These are phyloP conservation scores for Tetragonia tetragonoides DNA, from an alignment of 148 eudicot species.

Conservation along the genomic window DNA sequence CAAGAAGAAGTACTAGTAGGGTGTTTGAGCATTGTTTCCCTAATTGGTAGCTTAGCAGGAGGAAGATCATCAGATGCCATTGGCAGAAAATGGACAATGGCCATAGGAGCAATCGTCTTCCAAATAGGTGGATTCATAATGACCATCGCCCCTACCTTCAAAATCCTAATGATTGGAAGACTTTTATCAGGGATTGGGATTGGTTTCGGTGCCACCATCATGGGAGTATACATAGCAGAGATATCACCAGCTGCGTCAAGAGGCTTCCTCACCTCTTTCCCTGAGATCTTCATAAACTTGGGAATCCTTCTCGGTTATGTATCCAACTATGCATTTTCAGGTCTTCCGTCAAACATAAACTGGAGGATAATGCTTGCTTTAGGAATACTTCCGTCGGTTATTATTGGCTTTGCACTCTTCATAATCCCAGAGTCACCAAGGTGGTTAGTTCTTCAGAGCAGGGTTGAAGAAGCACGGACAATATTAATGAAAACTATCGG, in stretches of 20 bases:
- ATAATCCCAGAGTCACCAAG: constrained; percentile 87
- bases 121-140: constrained; percentile 38
- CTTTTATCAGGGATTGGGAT: constrained; percentile 43
- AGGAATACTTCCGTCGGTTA: constrained; percentile 71
- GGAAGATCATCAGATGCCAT: constrained; percentile 46
- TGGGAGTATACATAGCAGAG: constrained; percentile 47
- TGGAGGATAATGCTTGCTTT: constrained; percentile 72
- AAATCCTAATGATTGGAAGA: constrained; percentile 36
- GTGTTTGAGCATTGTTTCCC: constrained; percentile 38
- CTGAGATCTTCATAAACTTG: constrained; percentile 39
- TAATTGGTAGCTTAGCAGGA: constrained; percentile 40
- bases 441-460: constrained; percentile 68
- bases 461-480: constrained; percentile 61
- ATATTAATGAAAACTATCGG: constrained; percentile 62
- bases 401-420: constrained; percentile 64
- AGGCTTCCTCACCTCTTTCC: constrained; percentile 47
- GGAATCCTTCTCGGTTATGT: constrained; percentile 46
- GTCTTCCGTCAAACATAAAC: constrained; percentile 33
- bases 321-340: constrained; percentile 45
- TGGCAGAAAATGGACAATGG: constrained; percentile 56
- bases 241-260: constrained; percentile 39
- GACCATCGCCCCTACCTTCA: constrained; percentile 35
- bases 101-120: constrained; percentile 32
- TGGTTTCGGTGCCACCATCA: constrained; percentile 37
- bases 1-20: constrained; percentile 43